Conservation (phyloP, 345 rosid species). For the Syzygium jambos region DNA sequence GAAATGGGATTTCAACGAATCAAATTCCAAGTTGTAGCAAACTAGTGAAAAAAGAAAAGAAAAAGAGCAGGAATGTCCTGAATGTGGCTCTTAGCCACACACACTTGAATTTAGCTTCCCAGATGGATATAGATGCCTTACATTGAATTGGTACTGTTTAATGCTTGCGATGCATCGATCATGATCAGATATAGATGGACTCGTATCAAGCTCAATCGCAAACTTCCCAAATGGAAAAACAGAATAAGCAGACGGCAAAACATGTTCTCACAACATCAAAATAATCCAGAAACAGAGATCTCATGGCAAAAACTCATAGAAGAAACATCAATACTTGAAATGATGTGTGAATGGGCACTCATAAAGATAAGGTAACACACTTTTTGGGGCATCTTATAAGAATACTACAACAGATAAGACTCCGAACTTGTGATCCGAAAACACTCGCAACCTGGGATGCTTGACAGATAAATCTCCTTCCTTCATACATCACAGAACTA, state of each 20-base stretch:
- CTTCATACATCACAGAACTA: background rate
- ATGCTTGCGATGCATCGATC: background rate
- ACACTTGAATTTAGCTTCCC: background rate
- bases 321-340: background rate
- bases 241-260: background rate
- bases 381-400: background rate
- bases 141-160: background rate
- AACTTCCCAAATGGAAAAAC: background rate
- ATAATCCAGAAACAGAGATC: background rate
- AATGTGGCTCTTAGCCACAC: background rate
- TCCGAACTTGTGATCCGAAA: background rate
- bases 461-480: background rate
- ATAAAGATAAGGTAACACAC: background rate
- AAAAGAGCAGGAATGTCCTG: background rate
- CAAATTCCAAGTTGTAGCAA: background rate
- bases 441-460: background rate
- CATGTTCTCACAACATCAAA: background rate
- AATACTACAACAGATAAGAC: background rate
- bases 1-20: background rate
- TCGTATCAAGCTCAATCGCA: background rate
- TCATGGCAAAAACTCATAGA: background rate
- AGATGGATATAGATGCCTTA: background rate
- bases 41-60: background rate
- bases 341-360: background rate
- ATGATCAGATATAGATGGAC: background rate